Base-by-base conservation (phyloP, 1,284 basidiomycete genomes). In the Vanrija pseudolonga region DNA sequence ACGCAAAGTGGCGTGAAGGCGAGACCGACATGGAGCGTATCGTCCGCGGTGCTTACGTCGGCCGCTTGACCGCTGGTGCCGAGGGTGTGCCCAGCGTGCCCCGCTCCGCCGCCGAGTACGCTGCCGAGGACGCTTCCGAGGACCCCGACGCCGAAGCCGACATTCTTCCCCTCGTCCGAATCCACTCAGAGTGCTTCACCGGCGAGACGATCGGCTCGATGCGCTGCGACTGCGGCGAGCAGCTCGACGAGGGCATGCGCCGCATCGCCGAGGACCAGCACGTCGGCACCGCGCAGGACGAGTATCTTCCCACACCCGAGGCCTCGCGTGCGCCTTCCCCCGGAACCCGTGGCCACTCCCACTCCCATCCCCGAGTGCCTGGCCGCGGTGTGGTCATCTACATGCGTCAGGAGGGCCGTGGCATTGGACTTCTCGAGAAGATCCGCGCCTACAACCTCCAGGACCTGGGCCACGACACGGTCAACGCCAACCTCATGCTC, bases 221-320 rank as follows among this genome's bases (percentile, higher is more conserved):
- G 87, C 87, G 96, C 28, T 99, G 96, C 74, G 96, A 99, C 74
- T 99, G 96, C 69, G 96, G 96, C 18, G 94, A 98, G 75, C 96
- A 99, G 74, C 82, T 99, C 15, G 93, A 98, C 76, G 94, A 98
- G 74, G 93, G 96, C 23, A 86, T 98, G 63, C 85, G 92, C 9
- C 85, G 88, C 61, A 98, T 99, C 62, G 88, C 88, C 17, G 83
- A 85, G 69, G 86, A 89, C 42, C 84, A 72, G 56, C 52, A 20
- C n/a, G 45, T 50, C 12, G 51, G 28, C 40, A 70, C 74, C 7
- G 23, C 20, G 18, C 38, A 38, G 20, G 41, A 52, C 42, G 48
- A 18, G 47, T 56, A 61, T 53, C 66, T 71, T 40, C 65, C 69
- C 14, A 67, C 71, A 6, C 68, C 79, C 6, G 50, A 60, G 59